Conservation (phyloP, 768 basidiomycete species). For the Russula earlei region DNA sequence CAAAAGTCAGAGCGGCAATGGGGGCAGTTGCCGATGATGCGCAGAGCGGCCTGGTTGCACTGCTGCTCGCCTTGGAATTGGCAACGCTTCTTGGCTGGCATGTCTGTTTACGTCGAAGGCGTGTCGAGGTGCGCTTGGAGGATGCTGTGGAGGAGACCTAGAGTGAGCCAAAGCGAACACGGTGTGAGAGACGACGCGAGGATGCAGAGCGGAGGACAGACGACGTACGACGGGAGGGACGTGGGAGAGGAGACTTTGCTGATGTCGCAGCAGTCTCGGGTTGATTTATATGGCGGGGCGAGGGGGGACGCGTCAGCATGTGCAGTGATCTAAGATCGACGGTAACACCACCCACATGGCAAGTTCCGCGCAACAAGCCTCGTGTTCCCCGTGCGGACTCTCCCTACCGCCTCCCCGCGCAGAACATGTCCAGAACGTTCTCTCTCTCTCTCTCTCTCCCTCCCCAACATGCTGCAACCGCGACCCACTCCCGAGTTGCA, state of each 20-base stretch:
- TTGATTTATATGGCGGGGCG: constrained; percentile 18
- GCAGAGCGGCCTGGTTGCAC: constrained; percentile 72
- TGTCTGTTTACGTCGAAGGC: too few species aligned
- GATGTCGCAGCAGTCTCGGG: neutral
- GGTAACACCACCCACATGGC: neutral
- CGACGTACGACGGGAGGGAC: neutral
- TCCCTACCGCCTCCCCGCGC: too few species aligned
- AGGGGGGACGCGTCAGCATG: constrained; percentile 21
- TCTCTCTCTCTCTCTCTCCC: neutral
- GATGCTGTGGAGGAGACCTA: neutral
- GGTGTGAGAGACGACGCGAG: neutral
- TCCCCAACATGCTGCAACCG: constrained; percentile 2
- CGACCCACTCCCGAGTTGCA: too few species aligned
- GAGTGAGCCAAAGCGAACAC: neutral
- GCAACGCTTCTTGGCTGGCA: constrained; percentile 86
- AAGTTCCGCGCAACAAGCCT: neutral
- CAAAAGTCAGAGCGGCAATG: constrained; percentile 76
- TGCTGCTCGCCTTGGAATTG: constrained; percentile 49
- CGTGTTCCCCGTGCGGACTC: constrained; percentile 6
- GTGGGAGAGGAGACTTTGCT: too few species aligned
- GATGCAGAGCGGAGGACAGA: too few species aligned
- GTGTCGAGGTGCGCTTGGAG: too few species aligned
- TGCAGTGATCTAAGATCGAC: constrained; percentile 20
- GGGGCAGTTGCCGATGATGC: constrained; percentile 79
- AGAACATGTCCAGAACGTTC: neutral